Conservation (phyloP, 2,329 filamentous ascomycete genomes). For the Fusarium bactridioides region DNA sequence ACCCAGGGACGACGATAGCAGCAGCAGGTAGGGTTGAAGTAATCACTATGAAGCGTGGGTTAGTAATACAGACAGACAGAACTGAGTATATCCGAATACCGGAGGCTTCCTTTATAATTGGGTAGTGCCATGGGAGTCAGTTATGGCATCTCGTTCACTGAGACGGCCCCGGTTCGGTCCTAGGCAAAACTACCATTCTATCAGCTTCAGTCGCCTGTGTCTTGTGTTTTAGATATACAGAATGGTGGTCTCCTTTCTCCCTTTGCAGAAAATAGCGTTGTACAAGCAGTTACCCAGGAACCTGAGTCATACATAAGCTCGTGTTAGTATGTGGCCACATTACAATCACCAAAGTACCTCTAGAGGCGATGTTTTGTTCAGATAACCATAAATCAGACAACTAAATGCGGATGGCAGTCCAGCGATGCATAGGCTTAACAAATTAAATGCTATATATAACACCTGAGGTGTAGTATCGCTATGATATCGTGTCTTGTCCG, state of each 20-base stretch:
- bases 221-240: too few species aligned
- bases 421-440: background rate
- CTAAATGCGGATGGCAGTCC: background rate
- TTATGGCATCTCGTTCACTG: background rate
- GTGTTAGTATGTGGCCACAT: background rate
- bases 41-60: background rate
- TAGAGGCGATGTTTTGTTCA: background rate
- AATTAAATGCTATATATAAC: background rate
- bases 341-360: background rate
- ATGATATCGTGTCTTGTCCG: constrained; percentile 3
- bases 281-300: background rate
- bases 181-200: background rate
- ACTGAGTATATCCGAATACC: background rate
- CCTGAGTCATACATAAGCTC: background rate
- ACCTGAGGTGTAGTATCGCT: constrained; percentile 1
- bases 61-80: background rate
- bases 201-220: background rate
- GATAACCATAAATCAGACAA: background rate
- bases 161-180: background rate
- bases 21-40: background rate
- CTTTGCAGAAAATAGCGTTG: background rate
- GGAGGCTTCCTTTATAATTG: background rate
- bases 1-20: background rate
- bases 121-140: background rate
- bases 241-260: background rate